A percentile compares a stretch with the other conserved stretches of the same genome.
Conservation (phyloP, 495 filamentous ascomycete genomes). For the Neurospora pannonica region DNA sequence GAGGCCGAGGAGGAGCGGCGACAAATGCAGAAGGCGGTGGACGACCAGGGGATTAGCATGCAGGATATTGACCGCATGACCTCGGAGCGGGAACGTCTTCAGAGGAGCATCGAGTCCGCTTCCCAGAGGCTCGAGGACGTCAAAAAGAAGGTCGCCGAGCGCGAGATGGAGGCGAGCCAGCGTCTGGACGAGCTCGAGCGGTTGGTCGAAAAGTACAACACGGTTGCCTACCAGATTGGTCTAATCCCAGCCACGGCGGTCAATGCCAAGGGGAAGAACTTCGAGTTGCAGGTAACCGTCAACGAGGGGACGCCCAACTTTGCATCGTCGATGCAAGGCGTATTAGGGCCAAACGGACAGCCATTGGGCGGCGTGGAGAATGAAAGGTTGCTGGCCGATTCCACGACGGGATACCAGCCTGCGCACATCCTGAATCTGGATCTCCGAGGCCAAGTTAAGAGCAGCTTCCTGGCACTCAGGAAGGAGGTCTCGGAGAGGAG, state of each 20-base stretch:
- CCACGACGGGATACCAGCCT: slow-evolving; percentile 78
- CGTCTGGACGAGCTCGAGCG: slow-evolving; percentile 86
- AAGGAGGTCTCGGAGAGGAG: slow-evolving; percentile 85
- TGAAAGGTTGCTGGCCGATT: slow-evolving; percentile 66
- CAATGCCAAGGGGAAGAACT: slow-evolving; percentile 76
- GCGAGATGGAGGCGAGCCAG: slow-evolving; percentile 69
- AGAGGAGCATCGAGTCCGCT: slow-evolving; percentile 71
- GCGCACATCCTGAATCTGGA: slow-evolving; percentile 80
- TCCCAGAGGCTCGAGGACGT: slow-evolving; percentile 66
- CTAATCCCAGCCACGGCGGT: slow-evolving; percentile 74
- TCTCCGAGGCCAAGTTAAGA: slow-evolving; percentile 70
- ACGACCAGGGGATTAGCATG: slow-evolving; percentile 86
- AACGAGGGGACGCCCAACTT: slow-evolving; percentile 61
- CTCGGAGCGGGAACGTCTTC: slow-evolving; percentile 80
- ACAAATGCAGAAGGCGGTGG: slow-evolving; percentile 74
- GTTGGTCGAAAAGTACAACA: slow-evolving; percentile 81
- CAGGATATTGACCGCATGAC: slow-evolving; percentile 99
- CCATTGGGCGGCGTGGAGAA: slow-evolving; percentile 43
- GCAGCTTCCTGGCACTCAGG: slow-evolving; percentile 62
- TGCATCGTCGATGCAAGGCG: slow-evolving; percentile 35
- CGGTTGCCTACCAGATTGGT: slow-evolving; percentile 83
- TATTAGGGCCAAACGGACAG: slow-evolving; percentile 25
- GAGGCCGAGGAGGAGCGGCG: slow-evolving; percentile 70
- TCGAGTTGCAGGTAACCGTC: slow-evolving; percentile 65
- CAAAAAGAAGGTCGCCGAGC: slow-evolving; percentile 70